phyloP scores from a whole-genome alignment of 2,329 filamentous ascomycete genomes.

The Hypomyces rosellus region DNA sequence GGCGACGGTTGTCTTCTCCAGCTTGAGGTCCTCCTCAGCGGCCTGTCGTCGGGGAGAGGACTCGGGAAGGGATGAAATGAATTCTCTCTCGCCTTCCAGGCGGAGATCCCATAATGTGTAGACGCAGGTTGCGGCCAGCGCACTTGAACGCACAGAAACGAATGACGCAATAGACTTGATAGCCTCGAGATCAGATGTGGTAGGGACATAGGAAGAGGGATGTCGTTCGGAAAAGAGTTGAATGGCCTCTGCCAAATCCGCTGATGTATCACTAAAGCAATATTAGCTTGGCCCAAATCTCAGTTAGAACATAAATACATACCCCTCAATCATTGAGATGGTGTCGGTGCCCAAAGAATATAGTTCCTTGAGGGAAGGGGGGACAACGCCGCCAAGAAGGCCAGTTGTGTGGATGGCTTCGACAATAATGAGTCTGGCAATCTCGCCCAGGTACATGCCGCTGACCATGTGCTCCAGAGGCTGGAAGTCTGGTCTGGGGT shows the following conservation, averaged over 20 bases:
- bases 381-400: conserved; percentile 50
- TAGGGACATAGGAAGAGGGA: conserved; percentile 37
- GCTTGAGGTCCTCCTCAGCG: conserved; percentile 44
- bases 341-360: conserved; percentile 58
- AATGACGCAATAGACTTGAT: conserved; percentile 48
- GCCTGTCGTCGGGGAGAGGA: conserved; percentile 33
- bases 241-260: conserved; percentile 38
- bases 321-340: conserved; percentile 52
- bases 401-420: conserved; percentile 52
- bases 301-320: conserved; percentile 20
- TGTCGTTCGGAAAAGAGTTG: conserved; percentile 44
- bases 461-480: conserved; percentile 57
- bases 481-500: conserved; percentile 53
- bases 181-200: conserved; percentile 41
- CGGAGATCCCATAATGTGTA: conserved; percentile 54
- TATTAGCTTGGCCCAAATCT: conserved; percentile 16
- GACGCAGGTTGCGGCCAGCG: conserved; percentile 52
- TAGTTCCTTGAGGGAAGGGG: conserved; percentile 42
- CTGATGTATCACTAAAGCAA: conserved; percentile 36
- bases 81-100: conserved; percentile 38
- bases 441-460: conserved; percentile 61
- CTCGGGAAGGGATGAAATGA: conserved; percentile 23
- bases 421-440: conserved; percentile 51
- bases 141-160: conserved; percentile 52
- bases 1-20: conserved; percentile 54